Evolutionary conservation across 2,329 filamentous ascomycete species (phyloP), one percentile per base, ranked within the genome.

Genomic region (Metarhizium brunneum): DNA sequence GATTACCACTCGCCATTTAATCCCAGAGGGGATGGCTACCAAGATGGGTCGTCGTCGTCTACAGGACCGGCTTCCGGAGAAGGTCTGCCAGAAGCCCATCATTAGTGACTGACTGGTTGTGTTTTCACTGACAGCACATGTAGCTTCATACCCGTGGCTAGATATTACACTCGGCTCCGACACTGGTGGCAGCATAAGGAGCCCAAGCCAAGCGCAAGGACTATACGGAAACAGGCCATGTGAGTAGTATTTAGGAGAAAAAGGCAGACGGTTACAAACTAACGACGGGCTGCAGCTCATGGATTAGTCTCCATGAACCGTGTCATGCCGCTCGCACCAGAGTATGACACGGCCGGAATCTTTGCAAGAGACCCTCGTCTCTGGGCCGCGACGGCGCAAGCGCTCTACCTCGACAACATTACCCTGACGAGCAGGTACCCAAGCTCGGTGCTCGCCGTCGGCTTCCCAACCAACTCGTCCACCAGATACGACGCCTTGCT

Each of bases 1-100:
- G 68, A 70, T 51, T 65, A 64, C 50, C 69, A 70, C 49, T 66
- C 68, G 2, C 72, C 73, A 3, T 75, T 73, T 59, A 74, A 75
- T 56, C 71, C 73, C 1, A 63, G 72, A n/a, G 77, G 73, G 1
- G 78, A 80, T 59, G 72, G 74, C 2, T 77, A 77, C 52, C 72
- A 73, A 57, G 64, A 68, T 11, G 74, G 73, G 1, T 78, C 76
- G 0, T 78, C 66, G 0, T 70, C 68, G 2, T 70, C 69, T 1
- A 64, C 68, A 0, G 71, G 69, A 0, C 58, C 61, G 3, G 62
- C 61, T 2, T 54, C 60, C 1, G 60, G 58, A 16, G 48, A 40
- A 51, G 55, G 55, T 57, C 10, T 35, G 54, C 45, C 10, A 7
- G 25, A 49, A 32, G 13, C 11, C 6, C 20, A 13, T 8, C 5